These are phyloP conservation scores for Sicyos edulis DNA, from an alignment of 306 rosid species.

Conservation along the genomic window DNA sequence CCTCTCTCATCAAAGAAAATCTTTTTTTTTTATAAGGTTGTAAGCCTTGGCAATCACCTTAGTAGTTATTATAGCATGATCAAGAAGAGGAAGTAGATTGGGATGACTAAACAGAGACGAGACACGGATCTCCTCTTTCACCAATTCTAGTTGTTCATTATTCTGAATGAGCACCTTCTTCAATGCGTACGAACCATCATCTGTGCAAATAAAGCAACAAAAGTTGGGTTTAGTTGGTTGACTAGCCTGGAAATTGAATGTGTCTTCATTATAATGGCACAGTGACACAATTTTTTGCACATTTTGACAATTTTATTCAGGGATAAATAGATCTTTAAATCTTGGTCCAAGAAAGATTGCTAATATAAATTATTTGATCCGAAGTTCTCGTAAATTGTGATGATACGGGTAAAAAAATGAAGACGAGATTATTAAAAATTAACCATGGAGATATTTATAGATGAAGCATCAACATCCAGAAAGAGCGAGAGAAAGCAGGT, in stretches of 20 bases:
- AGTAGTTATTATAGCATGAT: constrained; percentile 84
- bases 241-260: neutral
- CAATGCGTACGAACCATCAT: constrained; percentile 93
- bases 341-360: too few species aligned
- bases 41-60: constrained; percentile 41
- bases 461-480: too few species aligned
- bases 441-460: too few species aligned
- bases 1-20: neutral
- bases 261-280: neutral
- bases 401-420: too few species aligned
- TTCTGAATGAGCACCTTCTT: constrained; percentile 91
- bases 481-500: too few species aligned
- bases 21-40: neutral
- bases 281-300: too few species aligned
- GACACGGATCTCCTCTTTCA: constrained; percentile 91
- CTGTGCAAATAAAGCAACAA: constrained; percentile 34
- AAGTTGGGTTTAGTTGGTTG: constrained; percentile 6
- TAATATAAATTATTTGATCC: too few species aligned
- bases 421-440: too few species aligned
- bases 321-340: too few species aligned
- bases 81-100: constrained; percentile 93
- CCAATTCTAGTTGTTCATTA: constrained; percentile 76
- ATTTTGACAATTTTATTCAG: too few species aligned
- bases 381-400: too few species aligned
- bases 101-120: constrained; percentile 87